Evolutionary conservation across 768 basidiomycete genomes (phyloP), one percentile per base, ranked within the genome.

Genomic region (Tremella fuciformis): DNA sequence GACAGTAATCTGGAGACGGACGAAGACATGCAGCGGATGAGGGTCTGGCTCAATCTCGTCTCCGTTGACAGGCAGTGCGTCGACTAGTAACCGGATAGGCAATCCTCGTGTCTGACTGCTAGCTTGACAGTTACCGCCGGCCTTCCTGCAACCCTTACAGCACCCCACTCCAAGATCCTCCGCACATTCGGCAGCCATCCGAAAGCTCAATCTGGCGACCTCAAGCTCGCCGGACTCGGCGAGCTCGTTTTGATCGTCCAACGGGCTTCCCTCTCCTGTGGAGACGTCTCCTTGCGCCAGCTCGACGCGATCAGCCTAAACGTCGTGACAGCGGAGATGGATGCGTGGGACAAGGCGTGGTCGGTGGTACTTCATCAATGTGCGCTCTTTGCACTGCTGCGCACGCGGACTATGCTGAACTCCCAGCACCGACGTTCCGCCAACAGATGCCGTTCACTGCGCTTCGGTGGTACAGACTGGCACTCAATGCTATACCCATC

Each of bases 381-480:
- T 25, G 15, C 26, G 24, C 22, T 21, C 24, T 13, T 15, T 8
- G 7, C 26, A 3, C 9, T 50, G 7, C 2, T 26, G 15, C 24
- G 21, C 24, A 8, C 24, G 15, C 48, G 15, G 11, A 11, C 11
- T 11, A 11, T 6, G 16, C 48, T 50, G 29, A 25, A 9, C 22
- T 6, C 8, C 11, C 26, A 50, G 42, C 48, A 9, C 18, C 48
- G 7, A 50, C 16, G 11, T 25, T 19, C 24, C 48, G 16, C 15
- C 48, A 50, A 15, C 18, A 50, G 22, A 50, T 50, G 48, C 48
- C 48, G 16, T 50, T 50, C 48, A 25, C n/a, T 4, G 48, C 48
- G 16, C 48, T 50, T n/a, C 16, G 22, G 24, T 50, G 48, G 48
- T 50, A 50, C 24, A 21, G 48, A 22, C 48, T 50, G 2, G 48